Conservation (phyloP, 1,284 basidiomycete genomes). For the Ceratobasidium sp. region DNA sequence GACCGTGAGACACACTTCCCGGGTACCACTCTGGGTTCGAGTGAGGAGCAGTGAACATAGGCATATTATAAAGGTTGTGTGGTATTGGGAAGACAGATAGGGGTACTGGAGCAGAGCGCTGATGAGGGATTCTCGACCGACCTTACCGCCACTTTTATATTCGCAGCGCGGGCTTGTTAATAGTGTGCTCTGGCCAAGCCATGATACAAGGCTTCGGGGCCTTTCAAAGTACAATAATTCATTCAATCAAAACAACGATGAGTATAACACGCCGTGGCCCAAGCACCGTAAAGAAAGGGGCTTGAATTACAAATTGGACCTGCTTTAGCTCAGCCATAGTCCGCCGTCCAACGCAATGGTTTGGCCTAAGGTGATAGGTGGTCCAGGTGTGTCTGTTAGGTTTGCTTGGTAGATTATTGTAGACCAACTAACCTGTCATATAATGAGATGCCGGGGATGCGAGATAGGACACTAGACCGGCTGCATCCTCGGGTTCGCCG, state of each 20-base stretch:
- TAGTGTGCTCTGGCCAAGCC: no score
- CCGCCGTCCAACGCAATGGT: constrained; percentile 39
- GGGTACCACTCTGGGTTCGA: constrained; percentile 18
- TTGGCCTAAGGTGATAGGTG: constrained; percentile 38
- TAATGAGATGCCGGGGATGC: constrained; percentile 52
- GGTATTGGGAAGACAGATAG: not conserved
- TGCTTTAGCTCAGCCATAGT: constrained; percentile 25
- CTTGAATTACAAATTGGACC: not conserved
- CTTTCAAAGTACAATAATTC: not conserved
- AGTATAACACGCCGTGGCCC: not conserved
- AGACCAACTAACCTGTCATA: constrained; percentile 52
- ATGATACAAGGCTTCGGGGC: no score
- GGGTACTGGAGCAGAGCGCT: not conserved
- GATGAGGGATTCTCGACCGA: no score
- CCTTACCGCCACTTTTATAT: no score
- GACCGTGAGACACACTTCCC: not conserved
- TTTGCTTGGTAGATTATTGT: constrained; percentile 56
- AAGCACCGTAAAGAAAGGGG: constrained; percentile 9
- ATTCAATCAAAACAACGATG: not conserved
- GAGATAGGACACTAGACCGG: constrained; percentile 52
- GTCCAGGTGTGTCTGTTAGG: not conserved
- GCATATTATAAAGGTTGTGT: no score
- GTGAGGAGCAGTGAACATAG: constrained; percentile 31
- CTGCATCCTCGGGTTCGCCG: constrained; percentile 52
- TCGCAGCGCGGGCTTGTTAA: no score